A percentile compares a stretch with the other conserved stretches of the same genome.
Conservation (phyloP, 441 rosid genomes). For the Syzygium syzygioides region DNA sequence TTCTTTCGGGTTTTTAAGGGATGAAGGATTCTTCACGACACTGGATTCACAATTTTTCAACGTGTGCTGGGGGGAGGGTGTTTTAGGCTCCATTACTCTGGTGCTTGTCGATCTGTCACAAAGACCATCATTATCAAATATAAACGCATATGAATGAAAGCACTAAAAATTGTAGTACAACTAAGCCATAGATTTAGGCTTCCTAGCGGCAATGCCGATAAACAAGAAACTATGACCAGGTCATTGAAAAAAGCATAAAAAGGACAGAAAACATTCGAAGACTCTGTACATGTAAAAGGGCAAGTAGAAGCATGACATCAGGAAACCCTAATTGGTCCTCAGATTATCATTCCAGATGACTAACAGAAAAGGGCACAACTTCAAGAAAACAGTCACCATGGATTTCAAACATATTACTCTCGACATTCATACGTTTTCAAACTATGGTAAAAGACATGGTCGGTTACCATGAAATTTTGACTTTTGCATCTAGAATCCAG, state of each 20-base stretch:
- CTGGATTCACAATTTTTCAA: conserved; percentile 8
- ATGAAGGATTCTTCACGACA: conserved; percentile 5
- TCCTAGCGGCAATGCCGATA: not conserved
- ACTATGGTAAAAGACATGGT: not conserved
- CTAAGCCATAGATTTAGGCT: not conserved
- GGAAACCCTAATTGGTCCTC: not conserved
- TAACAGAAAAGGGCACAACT: not conserved
- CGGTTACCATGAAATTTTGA: not conserved
- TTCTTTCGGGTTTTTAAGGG: not conserved
- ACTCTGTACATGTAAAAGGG: not conserved
- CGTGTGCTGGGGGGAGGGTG: conserved; percentile 34
- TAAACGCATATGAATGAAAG: not conserved
- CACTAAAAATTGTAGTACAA: not conserved
- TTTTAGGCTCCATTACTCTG: conserved; percentile 46
- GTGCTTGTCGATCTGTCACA: conserved; percentile 23
- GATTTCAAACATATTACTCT: not conserved
- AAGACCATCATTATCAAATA: conserved; percentile 9
- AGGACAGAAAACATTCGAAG: not conserved
- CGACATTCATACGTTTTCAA: not conserved
- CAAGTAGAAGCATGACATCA: not conserved
- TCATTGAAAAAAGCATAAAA: not conserved
- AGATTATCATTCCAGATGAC: not conserved
- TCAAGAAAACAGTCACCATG: not conserved
- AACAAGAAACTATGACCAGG: not conserved
- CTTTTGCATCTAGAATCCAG: not conserved